Base-by-base conservation (phyloP, 2,329 filamentous ascomycete genomes). In the Penicillium sp. region DNA sequence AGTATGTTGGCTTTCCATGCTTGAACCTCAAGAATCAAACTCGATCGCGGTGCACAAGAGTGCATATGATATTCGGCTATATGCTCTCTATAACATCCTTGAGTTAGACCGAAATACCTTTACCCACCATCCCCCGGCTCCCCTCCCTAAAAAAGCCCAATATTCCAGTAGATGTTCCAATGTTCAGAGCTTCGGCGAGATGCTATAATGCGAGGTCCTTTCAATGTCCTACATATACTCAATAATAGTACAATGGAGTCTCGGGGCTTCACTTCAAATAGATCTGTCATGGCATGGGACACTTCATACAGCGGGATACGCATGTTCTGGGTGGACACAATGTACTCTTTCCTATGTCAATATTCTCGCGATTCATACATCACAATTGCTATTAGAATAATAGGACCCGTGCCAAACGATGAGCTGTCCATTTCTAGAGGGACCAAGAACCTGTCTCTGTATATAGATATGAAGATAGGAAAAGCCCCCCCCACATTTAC, bases 271-370 rank as follows among this genome's bases (percentile, higher is more conserved):
- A 58, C 39, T 50, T 59, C 29, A 47, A 60, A 39, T 53, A 65
- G 27, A 60, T 61, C 39, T 65, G 59, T 42, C 55, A 50, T 19
- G 55, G 57, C 9, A 60, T 60, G 52, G 57, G 51, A 4, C 58
- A 60, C 36, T 63, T 63, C 48, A 38, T 64, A 15, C 58, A 62
- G 43, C 62, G 53, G n/a, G 29, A 62, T 10, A 62, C 58, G 60
- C 58, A 63, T 29, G 56, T 60, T 38, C 55, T 65, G 41, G 53
- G 5, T 48, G 63, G 29, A 31, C 29, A 31, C 31, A 60, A 53
- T 38, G 23, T 62, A 19, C 59, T 62, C 19, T 59, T 61, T 49
- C 59, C 55, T 13, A 41, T 60, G 38, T 27, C 59, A 7, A 60
- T 62, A 53, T 55, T 27, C 1, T 49, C 59, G 12, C 52, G 52